These are phyloP conservation scores for Teratosphaeria pseudoeucalypti DNA, from an alignment of 2,329 filamentous ascomycete species.

Conservation along the genomic window DNA sequence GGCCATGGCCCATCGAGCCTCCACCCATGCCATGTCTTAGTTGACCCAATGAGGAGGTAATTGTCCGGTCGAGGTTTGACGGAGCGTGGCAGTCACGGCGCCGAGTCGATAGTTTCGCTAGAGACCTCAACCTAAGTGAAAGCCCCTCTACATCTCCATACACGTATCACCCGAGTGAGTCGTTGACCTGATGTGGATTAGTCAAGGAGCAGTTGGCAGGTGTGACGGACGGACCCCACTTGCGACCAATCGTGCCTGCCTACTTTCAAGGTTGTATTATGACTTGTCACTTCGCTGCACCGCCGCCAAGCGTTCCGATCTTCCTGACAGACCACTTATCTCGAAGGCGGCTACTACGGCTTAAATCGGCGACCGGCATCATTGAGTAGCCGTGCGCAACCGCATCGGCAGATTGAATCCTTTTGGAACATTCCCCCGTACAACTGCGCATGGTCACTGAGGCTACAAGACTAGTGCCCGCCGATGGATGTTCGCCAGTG, in stretches of 20 bases:
- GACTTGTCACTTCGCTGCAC: neutral
- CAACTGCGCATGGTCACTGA: neutral
- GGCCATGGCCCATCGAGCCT: too few species aligned
- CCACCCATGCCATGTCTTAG: too few species aligned
- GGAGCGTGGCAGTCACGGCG: too few species aligned
- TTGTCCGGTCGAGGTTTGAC: too few species aligned
- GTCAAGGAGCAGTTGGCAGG: neutral
- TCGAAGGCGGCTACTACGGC: neutral
- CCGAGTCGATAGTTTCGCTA: too few species aligned
- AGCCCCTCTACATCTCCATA: too few species aligned
- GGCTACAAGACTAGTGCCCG: neutral
- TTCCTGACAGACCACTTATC: neutral
- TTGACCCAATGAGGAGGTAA: too few species aligned
- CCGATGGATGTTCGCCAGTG: constrained; percentile 37
- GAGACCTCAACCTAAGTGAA: too few species aligned
- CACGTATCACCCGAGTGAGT: too few species aligned
- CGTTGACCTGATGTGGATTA: too few species aligned
- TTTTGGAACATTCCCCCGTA: neutral
- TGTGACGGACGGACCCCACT: neutral
- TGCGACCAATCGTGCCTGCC: neutral
- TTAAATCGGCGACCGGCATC: neutral
- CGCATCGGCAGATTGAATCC: neutral
- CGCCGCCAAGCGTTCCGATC: neutral
- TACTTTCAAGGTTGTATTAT: neutral
- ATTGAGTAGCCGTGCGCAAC: neutral